phyloP scores from a whole-genome alignment of 768 basidiomycete genomes.

The Lentinula lateritia region DNA sequence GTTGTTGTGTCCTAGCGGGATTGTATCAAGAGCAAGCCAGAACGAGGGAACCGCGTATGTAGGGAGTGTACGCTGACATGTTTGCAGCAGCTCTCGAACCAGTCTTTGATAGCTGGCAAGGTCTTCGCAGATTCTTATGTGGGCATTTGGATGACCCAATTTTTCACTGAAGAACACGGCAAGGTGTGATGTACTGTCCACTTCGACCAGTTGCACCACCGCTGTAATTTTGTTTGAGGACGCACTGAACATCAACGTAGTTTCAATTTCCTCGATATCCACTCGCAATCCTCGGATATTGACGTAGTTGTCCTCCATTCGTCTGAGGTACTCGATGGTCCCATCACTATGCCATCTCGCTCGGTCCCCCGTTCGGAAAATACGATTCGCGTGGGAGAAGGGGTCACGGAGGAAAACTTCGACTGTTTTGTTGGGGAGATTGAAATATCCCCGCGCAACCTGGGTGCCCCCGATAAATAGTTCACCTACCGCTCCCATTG shows the following conservation, averaged over 20 bases:
- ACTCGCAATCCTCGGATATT: constrained; percentile 26
- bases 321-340: constrained; percentile 24
- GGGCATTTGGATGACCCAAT: neutral
- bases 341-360: constrained; percentile 22
- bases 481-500: constrained; percentile 14
- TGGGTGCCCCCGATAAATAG: constrained; percentile 19
- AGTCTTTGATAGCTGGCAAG: neutral
- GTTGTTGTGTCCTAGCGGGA: neutral
- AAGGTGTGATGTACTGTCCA: neutral
- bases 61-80: neutral
- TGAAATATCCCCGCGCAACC: constrained; percentile 18
- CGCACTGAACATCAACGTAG: neutral
- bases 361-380: constrained; percentile 26
- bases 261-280: constrained; percentile 26
- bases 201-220: neutral
- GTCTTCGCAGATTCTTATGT: neutral
- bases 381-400: constrained; percentile 14
- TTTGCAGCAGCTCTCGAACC: neutral
- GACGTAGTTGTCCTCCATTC: constrained; percentile 24
- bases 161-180: neutral
- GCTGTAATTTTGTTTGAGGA: neutral
- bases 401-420: constrained; percentile 21
- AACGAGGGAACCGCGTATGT: neutral
- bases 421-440: constrained; percentile 20
- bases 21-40: neutral